These are phyloP conservation scores for Peronospora destructor DNA, from an alignment of 352 stramenopile species.

Conservation along the genomic window DNA sequence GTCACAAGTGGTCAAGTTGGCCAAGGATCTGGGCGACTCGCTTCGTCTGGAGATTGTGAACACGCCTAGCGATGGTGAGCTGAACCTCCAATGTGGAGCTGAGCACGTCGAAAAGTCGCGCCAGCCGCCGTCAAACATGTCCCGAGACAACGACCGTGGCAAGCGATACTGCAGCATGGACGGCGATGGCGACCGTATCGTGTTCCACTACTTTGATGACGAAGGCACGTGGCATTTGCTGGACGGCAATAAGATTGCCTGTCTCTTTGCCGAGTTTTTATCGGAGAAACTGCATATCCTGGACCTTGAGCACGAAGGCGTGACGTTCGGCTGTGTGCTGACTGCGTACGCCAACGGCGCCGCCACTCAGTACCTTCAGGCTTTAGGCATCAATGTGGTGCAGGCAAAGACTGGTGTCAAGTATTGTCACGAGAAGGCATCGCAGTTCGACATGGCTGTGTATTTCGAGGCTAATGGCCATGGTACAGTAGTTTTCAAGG, in stretches of 20 bases:
- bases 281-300: constrained; percentile 83
- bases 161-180: constrained; percentile 92
- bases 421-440: constrained; percentile 93
- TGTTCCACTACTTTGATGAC: constrained; percentile 93
- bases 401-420: constrained; percentile 98
- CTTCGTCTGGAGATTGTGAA: constrained; percentile 81
- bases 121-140: constrained; percentile 61
- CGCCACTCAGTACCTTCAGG: constrained; percentile 85
- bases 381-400: constrained; percentile 59
- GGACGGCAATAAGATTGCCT: constrained; percentile 98
- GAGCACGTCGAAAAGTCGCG: constrained; percentile 96
- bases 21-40: constrained; percentile 72
- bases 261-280: constrained; percentile 93
- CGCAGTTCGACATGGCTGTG: constrained; percentile 95
- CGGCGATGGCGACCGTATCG: constrained; percentile 96
- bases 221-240: constrained; percentile 80
- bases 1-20: constrained; percentile 62
- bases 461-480: constrained; percentile 99
- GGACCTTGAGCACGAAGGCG: constrained; percentile 57
- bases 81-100: constrained; percentile 95
- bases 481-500: constrained; percentile 95
- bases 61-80: constrained; percentile 70
- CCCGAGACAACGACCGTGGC: constrained; percentile 53
- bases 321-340: constrained; percentile 94
- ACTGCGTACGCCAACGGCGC: constrained; percentile 99